Evolutionary conservation across 2,329 filamentous ascomycete genomes (phyloP).

Genomic region (Alternaria solani): DNA sequence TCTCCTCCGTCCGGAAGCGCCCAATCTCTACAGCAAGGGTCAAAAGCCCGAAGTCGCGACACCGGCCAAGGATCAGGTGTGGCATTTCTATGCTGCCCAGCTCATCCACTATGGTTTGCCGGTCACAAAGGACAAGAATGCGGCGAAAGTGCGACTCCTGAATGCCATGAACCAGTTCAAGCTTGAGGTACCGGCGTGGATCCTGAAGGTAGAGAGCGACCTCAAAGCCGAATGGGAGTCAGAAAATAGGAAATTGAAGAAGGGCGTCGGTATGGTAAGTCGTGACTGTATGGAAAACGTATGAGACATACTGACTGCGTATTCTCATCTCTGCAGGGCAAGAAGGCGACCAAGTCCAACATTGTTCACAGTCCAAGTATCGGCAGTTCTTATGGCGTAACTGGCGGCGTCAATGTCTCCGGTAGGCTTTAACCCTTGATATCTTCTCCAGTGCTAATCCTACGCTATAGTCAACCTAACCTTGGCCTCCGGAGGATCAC

Average conservation of each 20-base stretch:
- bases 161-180: conserved; percentile 61
- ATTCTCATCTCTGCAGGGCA: not conserved
- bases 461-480: conserved; percentile 14
- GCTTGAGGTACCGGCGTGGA: conserved; percentile 59
- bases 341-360: not conserved
- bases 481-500: not conserved
- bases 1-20: conserved; percentile 39
- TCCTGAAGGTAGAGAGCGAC: conserved; percentile 61
- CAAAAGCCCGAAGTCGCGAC: conserved; percentile 9
- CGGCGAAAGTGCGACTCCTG: conserved; percentile 66
- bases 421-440: conserved; percentile 4
- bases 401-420: conserved; percentile 21
- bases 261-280: not conserved
- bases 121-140: conserved; percentile 65
- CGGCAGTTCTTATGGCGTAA: not conserved
- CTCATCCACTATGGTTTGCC: conserved; percentile 68
- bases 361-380: not conserved
- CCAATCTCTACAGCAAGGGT: conserved; percentile 21
- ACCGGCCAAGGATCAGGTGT: conserved; percentile 59
- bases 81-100: conserved; percentile 70
- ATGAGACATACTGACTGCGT: no score
- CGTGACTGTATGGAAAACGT: no score
- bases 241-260: conserved; percentile 60
- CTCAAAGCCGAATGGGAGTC: conserved; percentile 67
- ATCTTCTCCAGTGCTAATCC: not conserved